Conservation (phyloP, 1,139 yeast genomes). For the Blastobotrys indianensis region DNA sequence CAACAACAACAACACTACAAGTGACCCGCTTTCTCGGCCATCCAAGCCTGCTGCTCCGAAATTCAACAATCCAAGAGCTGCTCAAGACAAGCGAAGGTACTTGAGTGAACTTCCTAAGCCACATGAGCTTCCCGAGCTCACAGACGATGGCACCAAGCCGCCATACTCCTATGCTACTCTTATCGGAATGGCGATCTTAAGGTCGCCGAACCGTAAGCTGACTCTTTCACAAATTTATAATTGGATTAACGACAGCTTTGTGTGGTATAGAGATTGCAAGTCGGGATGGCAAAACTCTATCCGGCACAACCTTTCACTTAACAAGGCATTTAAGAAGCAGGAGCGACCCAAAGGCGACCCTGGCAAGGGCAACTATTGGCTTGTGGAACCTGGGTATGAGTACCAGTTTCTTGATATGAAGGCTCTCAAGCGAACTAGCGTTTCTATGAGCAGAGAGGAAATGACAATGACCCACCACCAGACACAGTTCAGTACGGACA, state of each 20-base stretch:
- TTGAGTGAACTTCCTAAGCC: slow-evolving; percentile 28
- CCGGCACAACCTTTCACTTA: slow-evolving; percentile 76
- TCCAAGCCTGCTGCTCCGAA: slow-evolving; percentile 31
- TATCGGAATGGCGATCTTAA: slow-evolving; percentile 88
- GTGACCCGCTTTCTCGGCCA: slow-evolving; percentile 30
- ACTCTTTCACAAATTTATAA: slow-evolving; percentile 86
- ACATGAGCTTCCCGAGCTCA: slow-evolving; percentile 41
- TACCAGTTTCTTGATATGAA: slow-evolving; percentile 63
- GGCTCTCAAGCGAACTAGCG: slow-evolving; percentile 9
- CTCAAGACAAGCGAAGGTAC: slow-evolving; percentile 19
- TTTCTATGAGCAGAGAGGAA: no score
- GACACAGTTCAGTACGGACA: neutral
- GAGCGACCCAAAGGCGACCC: slow-evolving; percentile 78
- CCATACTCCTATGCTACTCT: slow-evolving; percentile 92
- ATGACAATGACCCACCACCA: neutral
- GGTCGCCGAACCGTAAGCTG: slow-evolving; percentile 71
- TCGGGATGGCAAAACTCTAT: slow-evolving; percentile 95
- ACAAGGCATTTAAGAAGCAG: slow-evolving; percentile 83
- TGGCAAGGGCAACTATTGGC: slow-evolving; percentile 97
- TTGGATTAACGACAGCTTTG: slow-evolving; percentile 88
- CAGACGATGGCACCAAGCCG: slow-evolving; percentile 59
- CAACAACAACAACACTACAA: neutral
- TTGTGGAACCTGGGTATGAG: slow-evolving; percentile 77
- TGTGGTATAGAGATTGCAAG: slow-evolving; percentile 75
- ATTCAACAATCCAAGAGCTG: slow-evolving; percentile 9